Percentiles rank a stretch among this genome's conserved stretches.
Evolutionary conservation across 2,329 filamentous ascomycete genomes (phyloP).

Genomic region (Aspergillus intermedius): DNA sequence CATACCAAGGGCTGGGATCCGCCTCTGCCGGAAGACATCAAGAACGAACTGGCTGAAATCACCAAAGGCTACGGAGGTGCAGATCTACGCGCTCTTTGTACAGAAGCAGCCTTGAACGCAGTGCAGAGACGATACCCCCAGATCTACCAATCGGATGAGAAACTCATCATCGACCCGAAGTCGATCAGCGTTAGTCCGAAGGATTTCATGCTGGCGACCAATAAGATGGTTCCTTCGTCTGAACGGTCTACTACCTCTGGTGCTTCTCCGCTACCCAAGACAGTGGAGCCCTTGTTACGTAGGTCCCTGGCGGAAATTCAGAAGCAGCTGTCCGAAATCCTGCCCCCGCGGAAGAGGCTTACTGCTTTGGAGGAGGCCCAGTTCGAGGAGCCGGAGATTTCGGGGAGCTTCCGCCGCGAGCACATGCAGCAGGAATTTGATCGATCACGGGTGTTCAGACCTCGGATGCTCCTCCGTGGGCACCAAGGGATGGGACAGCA

Average conservation of each 20-base stretch:
- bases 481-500: constrained; percentile 84
- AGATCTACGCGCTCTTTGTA: constrained; percentile 87
- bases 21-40: constrained; percentile 67
- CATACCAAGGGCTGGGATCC: constrained; percentile 91
- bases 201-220: constrained; percentile 95
- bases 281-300: constrained; percentile 73
- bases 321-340: constrained; percentile 61
- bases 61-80: constrained; percentile 97
- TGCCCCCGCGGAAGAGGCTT: constrained; percentile 77
- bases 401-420: constrained; percentile 79
- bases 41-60: constrained; percentile 69
- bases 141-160: constrained; percentile 85
- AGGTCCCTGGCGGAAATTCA: constrained; percentile 66
- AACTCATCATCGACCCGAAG: constrained; percentile 77
- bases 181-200: constrained; percentile 83
- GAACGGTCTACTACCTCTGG: constrained; percentile 82
- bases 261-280: constrained; percentile 70
- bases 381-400: constrained; percentile 76
- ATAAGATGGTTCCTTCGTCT: constrained; percentile 93
- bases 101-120: constrained; percentile 89
- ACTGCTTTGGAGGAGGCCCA: constrained; percentile 92
- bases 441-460: constrained; percentile 77
- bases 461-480: constrained; percentile 78
- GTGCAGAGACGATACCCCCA: constrained; percentile 95
- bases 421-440: constrained; percentile 74